These are phyloP conservation scores for Rhododendron ovatum DNA, from an alignment of 148 eudicot species.

Conservation along the genomic window DNA sequence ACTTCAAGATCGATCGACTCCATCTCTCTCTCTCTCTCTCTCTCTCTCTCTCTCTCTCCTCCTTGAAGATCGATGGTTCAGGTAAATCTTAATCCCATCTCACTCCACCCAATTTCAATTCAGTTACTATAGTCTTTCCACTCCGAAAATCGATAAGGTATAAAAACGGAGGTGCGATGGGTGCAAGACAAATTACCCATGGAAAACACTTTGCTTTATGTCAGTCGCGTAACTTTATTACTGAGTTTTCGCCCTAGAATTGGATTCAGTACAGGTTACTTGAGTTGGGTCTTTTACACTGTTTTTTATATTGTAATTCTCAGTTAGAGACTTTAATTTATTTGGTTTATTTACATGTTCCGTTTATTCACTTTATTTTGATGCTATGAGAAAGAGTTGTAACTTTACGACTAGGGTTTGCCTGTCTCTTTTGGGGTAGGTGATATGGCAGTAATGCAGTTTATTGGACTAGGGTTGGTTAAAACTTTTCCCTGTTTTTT, in stretches of 20 bases:
- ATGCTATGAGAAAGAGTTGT: not conserved
- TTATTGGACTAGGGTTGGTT: not conserved
- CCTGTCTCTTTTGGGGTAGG: not conserved
- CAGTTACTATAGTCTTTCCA: not conserved
- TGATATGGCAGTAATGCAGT: not conserved
- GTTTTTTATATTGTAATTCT: no score
- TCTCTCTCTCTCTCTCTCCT: no score
- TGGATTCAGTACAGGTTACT: not conserved
- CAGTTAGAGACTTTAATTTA: not conserved
- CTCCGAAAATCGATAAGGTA: conserved; percentile 1
- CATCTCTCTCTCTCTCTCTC: not conserved
- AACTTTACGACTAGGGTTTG: not conserved
- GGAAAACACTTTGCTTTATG: conserved; percentile 46
- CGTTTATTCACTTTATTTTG: not conserved
- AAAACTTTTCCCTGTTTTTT: not conserved
- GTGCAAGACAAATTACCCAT: conserved; percentile 44
- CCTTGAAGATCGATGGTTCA: not conserved
- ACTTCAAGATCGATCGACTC: not conserved
- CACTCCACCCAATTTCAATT: conserved; percentile 5
- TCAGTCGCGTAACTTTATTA: conserved; percentile 10
- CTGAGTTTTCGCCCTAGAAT: conserved; percentile 9
- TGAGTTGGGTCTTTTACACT: no score
- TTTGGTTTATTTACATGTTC: no score
- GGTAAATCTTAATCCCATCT: conserved; percentile 16
- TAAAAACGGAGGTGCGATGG: conserved; percentile 27